Evolutionary conservation across 331 rosid genomes (phyloP).

Genomic region (Acacia pycnantha): DNA sequence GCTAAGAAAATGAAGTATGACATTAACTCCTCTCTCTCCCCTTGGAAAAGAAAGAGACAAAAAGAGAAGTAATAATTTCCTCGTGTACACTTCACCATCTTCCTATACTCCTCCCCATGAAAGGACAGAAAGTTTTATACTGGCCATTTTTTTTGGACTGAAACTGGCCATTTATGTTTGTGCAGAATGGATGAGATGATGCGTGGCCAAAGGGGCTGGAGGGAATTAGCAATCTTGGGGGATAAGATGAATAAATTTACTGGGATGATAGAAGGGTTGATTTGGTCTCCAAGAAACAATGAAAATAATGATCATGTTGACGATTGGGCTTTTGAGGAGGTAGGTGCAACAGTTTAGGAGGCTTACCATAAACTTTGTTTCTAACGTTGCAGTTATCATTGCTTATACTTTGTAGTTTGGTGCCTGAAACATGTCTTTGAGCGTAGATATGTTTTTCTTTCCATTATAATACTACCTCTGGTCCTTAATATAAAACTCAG

Average conservation of each 20-base stretch:
- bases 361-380: conserved; percentile 1
- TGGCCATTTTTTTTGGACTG: background rate
- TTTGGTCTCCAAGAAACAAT: conserved; percentile 79
- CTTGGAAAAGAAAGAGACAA: background rate
- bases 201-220: conserved; percentile 98
- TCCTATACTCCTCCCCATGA: background rate
- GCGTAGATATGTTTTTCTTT: background rate
- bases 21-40: background rate
- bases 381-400: background rate
- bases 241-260: conserved; percentile 76
- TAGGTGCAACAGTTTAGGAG: conserved; percentile 30
- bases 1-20: background rate
- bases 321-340: conserved; percentile 93
- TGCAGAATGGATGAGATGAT: conserved; percentile 97
- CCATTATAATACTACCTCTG: background rate
- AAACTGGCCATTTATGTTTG: background rate
- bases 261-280: conserved; percentile 87
- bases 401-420: background rate
- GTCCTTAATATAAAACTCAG: too few species aligned
- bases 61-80: conserved; percentile 9
- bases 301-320: conserved; percentile 54
- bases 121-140: conserved; percentile 1
- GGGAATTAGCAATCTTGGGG: conserved; percentile 82
- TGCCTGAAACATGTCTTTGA: background rate
- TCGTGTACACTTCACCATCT: background rate